phyloP scores from a whole-genome alignment of 2,329 filamentous ascomycete genomes.

The Cryphonectria nitschkei region DNA sequence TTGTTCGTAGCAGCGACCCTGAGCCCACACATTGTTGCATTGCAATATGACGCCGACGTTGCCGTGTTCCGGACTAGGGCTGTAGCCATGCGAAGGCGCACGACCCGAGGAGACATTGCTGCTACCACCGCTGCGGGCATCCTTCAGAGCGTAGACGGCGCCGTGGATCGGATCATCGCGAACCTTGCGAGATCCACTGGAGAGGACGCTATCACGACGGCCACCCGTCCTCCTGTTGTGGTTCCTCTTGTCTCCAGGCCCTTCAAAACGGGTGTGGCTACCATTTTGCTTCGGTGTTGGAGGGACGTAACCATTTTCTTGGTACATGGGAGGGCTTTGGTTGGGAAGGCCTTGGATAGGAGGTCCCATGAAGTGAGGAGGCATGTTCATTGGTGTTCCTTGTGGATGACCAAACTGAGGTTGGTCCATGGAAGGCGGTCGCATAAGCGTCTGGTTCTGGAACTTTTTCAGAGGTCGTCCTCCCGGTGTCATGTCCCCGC shows the following conservation, averaged over 20 bases:
- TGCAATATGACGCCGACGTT: background rate
- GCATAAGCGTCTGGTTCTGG: slow-evolving; percentile 18
- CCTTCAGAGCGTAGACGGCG: slow-evolving; percentile 18
- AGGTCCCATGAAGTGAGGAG: slow-evolving; percentile 10
- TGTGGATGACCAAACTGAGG: slow-evolving; percentile 5
- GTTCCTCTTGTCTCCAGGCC: background rate
- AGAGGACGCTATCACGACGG: slow-evolving; percentile 20
- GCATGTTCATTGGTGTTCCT: background rate
- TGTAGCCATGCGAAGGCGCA: background rate
- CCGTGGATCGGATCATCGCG: slow-evolving; percentile 22
- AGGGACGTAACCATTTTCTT: slow-evolving; percentile 17
- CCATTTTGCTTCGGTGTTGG: background rate
- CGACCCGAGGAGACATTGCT: background rate
- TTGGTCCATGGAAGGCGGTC: slow-evolving; percentile 6
- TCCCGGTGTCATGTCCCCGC: background rate
- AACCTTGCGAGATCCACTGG: slow-evolving; percentile 17
- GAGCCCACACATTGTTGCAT: slow-evolving; percentile 2
- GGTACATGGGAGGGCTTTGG: slow-evolving; percentile 14
- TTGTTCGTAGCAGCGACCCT: background rate
- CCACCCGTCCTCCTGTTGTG: slow-evolving; percentile 1
- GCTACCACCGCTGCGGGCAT: slow-evolving; percentile 9
- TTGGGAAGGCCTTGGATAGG: slow-evolving; percentile 11
- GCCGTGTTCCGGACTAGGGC: background rate
- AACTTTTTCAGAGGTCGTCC: slow-evolving; percentile 2
- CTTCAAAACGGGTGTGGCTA: background rate